A percentile compares a stretch with the other conserved stretches of the same genome.
Evolutionary conservation across 768 basidiomycete species (phyloP).

Genomic region (Agaricus subrufescens): DNA sequence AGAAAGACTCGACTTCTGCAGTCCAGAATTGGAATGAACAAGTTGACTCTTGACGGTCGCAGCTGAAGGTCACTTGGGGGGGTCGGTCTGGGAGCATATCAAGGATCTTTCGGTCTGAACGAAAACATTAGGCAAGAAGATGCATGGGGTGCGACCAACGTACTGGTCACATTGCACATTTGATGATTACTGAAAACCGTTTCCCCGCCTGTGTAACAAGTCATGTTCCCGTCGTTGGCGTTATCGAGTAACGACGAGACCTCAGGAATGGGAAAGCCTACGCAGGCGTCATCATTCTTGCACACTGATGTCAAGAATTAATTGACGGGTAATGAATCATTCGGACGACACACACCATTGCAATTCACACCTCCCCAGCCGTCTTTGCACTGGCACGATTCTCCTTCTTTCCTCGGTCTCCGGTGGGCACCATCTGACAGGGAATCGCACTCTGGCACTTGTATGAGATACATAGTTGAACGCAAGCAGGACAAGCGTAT

Average conservation of each 20-base stretch:
- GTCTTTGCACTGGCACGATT: slow-evolving; percentile 84
- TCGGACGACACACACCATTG: slow-evolving; percentile 65
- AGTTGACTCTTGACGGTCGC: slow-evolving; percentile 53
- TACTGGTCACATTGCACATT: slow-evolving; percentile 98
- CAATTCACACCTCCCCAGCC: slow-evolving; percentile 98
- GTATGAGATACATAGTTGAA: slow-evolving; percentile 2
- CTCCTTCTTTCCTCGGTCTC: slow-evolving; percentile 69
- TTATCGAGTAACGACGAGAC: slow-evolving; percentile 15
- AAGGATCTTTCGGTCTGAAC: slow-evolving; percentile 85
- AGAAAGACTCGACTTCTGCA: slow-evolving; percentile 90
- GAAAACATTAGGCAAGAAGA: not conserved
- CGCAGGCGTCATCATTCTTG: slow-evolving; percentile 74
- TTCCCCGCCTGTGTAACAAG: slow-evolving; percentile 90
- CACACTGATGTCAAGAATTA: slow-evolving; percentile 56
- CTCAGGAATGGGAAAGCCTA: slow-evolving; percentile 61
- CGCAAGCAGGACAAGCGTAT: slow-evolving; percentile 43
- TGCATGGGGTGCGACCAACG: slow-evolving; percentile 23
- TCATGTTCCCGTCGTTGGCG: slow-evolving; percentile 47
- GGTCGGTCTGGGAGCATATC: slow-evolving; percentile 87
- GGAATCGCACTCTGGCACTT: slow-evolving; percentile 80
- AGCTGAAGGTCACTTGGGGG: slow-evolving; percentile 96
- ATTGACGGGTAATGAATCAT: not conserved
- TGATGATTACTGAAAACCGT: slow-evolving; percentile 96
- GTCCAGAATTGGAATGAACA: slow-evolving; percentile 99
- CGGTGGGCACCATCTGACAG: slow-evolving; percentile 87